Conservation (phyloP, 495 filamentous ascomycete species). For the Jackrogersella multiformis region DNA sequence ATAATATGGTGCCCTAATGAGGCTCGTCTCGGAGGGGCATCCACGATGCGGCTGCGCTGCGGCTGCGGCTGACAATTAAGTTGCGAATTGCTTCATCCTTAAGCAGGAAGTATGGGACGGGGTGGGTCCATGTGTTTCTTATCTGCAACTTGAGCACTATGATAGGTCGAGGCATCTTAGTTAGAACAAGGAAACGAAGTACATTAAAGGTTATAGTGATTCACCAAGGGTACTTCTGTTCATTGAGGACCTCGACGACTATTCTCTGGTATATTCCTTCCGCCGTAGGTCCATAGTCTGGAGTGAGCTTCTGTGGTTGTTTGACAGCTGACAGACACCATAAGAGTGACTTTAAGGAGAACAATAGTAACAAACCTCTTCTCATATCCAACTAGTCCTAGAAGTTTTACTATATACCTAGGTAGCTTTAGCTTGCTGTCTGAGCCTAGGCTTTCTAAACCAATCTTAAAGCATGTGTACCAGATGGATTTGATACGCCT, state of each 20-base stretch:
- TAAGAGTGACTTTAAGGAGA: too few species aligned
- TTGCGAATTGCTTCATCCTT: neutral
- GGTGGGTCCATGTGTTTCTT: neutral
- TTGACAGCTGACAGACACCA: too few species aligned
- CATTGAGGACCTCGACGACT: neutral
- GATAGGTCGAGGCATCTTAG: neutral
- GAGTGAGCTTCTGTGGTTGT: too few species aligned
- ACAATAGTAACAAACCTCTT: too few species aligned
- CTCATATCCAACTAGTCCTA: too few species aligned
- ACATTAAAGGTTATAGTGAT: neutral
- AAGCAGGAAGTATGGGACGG: neutral
- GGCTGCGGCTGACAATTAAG: too few species aligned
- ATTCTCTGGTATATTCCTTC: neutral
- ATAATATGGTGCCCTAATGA: neutral
- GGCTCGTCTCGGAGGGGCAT: neutral
- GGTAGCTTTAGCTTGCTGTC: too few species aligned
- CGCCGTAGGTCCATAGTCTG: too few species aligned
- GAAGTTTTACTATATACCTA: too few species aligned
- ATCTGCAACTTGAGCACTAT: neutral
- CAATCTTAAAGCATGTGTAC: too few species aligned
- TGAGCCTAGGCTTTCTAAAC: too few species aligned
- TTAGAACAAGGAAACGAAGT: neutral
- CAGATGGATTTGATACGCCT: too few species aligned
- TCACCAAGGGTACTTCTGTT: neutral
- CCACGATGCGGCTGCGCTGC: neutral